phyloP scores from a whole-genome alignment of 805 yeast genomes.

The Yamadazyma nakazawae region DNA sequence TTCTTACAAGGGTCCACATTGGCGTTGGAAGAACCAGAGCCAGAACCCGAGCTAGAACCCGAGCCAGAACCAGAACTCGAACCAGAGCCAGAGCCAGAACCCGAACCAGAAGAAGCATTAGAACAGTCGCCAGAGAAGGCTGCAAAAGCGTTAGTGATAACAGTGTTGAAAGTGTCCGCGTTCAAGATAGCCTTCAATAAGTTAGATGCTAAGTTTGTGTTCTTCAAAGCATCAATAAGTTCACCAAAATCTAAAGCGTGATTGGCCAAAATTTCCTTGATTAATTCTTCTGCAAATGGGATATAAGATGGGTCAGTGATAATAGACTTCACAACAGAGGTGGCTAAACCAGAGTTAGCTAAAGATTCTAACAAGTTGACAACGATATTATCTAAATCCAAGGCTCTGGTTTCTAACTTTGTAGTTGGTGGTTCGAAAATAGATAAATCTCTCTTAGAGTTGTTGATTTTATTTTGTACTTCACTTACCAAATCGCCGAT shows the following conservation, averaged over 20 bases:
- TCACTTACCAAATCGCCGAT: conserved; percentile 23
- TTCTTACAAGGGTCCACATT: conserved; percentile 25
- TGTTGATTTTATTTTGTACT: conserved; percentile 23
- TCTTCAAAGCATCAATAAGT: conserved; percentile 29
- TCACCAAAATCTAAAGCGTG: conserved; percentile 27
- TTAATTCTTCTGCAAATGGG: conserved; percentile 34
- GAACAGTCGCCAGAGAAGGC: conserved; percentile 35
- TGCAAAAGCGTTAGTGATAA: conserved; percentile 34
- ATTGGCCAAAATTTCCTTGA: conserved; percentile 26
- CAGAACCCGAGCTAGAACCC: conserved; percentile 4
- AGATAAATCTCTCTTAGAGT: conserved; percentile 17
- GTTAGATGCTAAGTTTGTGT: conserved; percentile 30
- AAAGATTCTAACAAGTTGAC: conserved; percentile 39
- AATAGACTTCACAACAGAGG: conserved; percentile 36
- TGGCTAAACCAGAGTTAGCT: conserved; percentile 40
- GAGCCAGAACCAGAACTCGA: conserved; percentile 11
- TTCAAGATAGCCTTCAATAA: conserved; percentile 34
- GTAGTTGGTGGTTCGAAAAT: not conserved
- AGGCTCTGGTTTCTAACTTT: conserved; percentile 8
- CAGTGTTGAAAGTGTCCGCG: conserved; percentile 30
- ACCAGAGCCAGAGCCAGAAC: conserved; percentile 9
- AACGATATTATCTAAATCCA: conserved; percentile 24
- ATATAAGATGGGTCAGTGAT: conserved; percentile 36
- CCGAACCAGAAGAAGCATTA: conserved; percentile 9
- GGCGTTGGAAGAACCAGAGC: conserved; percentile 1